Evolutionary conservation across 805 yeast species (phyloP), one percentile per base, ranked within the genome.

Genomic region (Wickerhamomyces chaumierensis): DNA sequence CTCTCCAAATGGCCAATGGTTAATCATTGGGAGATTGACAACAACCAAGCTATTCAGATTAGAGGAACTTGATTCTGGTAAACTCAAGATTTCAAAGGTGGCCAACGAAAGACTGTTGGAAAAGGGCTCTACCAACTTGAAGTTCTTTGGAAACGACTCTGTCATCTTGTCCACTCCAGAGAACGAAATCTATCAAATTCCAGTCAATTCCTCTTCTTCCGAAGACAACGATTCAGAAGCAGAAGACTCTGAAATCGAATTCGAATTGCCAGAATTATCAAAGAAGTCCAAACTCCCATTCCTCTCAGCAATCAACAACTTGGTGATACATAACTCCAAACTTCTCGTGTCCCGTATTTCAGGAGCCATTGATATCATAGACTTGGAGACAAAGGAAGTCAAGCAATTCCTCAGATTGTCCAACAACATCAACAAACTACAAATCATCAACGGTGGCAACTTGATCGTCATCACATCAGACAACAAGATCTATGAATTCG

Each of bases 401-500:
- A 59, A 53, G 36, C 60, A 71, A 17, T 61, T 87, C 39, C 73
- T 86, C 3, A 73, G 75, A 39, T 63, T 83, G 37, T 66, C 78
- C 39, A 68, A 71, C 29, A 63, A 67, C 25, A 77, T 87, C 9
- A 75, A 83, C 4, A 72, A 81, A 9, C 37, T 85, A 34, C 60
- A 65, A n/a, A 4, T 31, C 18, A 76, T 84, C 51, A 65, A 81
- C 2, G 51, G 57, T 3, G 53, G 60, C 36, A 41, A 44, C 15
- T 61, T 87, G 28, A 55, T 81, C 15, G 76, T 80, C 11, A 70
- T 80, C 17, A 76, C 90, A 2, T 73, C 81, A 36, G 94, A 85
- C 37, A 82, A 81, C 56, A 78, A 74, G 49, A 56, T 92, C 18
- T 71, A 71, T 43, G 96, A 87, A 60, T 79, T 85, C 48, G 68